Conservation (phyloP, 306 rosid genomes). For the Ammopiptanthus mongolicus region DNA sequence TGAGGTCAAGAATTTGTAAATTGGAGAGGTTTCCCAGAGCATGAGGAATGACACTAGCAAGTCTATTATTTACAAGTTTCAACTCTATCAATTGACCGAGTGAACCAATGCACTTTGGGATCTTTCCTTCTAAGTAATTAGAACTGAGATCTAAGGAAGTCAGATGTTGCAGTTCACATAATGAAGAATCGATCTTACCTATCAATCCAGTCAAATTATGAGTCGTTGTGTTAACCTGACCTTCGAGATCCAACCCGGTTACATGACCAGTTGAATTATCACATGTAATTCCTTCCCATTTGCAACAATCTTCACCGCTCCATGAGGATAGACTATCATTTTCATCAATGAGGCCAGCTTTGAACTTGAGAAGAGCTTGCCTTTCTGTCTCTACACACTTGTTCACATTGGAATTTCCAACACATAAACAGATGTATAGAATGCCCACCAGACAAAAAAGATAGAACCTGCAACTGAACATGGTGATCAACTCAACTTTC, state of each 20-base stretch:
- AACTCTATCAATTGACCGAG: slow-evolving; percentile 2
- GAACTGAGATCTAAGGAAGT: background rate
- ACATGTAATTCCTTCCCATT: slow-evolving; percentile 20
- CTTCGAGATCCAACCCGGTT: background rate
- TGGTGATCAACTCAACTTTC: background rate
- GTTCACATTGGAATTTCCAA: background rate
- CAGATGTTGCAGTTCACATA: slow-evolving; percentile 19
- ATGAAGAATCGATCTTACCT: slow-evolving; percentile 14
- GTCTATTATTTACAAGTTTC: background rate
- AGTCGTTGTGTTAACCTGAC: fast-evolving
- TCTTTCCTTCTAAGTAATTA: background rate
- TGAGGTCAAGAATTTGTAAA: background rate
- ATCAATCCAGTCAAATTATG: background rate
- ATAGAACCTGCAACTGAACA: background rate
- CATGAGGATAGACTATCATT: background rate
- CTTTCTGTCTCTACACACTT: background rate
- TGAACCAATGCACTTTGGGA: slow-evolving; percentile 32
- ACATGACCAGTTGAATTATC: slow-evolving; percentile 17
- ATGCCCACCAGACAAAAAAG: background rate
- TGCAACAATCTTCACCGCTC: slow-evolving; percentile 21
- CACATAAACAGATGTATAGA: background rate
- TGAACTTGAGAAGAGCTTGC: slow-evolving; percentile 5
- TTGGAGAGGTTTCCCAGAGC: slow-evolving; percentile 6
- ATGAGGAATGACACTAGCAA: background rate
- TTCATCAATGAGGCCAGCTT: background rate